Evolutionary conservation across 2,329 filamentous ascomycete genomes (phyloP).

Genomic region (Niveomyces coronatus): DNA sequence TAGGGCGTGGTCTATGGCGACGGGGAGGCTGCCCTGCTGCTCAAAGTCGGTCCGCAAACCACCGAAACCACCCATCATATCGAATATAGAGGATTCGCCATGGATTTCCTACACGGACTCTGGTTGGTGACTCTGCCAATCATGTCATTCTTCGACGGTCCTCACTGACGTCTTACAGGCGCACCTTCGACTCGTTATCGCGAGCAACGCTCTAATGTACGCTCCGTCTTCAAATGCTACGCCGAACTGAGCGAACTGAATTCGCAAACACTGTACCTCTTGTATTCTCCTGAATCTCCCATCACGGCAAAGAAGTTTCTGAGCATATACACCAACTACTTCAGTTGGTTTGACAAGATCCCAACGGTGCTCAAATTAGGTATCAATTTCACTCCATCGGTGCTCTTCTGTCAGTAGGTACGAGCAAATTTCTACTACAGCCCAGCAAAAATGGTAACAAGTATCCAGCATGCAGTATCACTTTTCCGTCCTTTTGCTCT

Average conservation of each 20-base stretch:
- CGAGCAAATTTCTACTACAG: not conserved
- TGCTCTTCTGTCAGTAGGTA: conserved; percentile 62
- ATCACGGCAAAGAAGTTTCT: conserved; percentile 55
- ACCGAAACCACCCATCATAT: conserved; percentile 49
- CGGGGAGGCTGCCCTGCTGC: conserved; percentile 49
- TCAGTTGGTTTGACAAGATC: conserved; percentile 61
- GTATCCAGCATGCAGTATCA: conserved; percentile 55
- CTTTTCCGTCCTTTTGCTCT: conserved; percentile 61
- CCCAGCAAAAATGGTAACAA: not conserved
- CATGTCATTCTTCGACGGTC: not conserved
- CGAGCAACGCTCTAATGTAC: conserved; percentile 56
- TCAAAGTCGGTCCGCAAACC: conserved; percentile 47
- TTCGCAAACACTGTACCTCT: conserved; percentile 58
- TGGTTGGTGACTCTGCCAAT: conserved; percentile 29
- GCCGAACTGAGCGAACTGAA: conserved; percentile 65
- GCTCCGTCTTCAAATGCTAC: conserved; percentile 58
- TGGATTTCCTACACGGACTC: conserved; percentile 51
- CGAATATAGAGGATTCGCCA: conserved; percentile 47
- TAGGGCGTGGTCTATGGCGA: conserved; percentile 56
- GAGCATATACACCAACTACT: conserved; percentile 55
- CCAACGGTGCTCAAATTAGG: conserved; percentile 54
- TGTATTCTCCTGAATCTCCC: conserved; percentile 59
- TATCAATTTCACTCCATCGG: conserved; percentile 61
- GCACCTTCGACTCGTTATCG: conserved; percentile 43
- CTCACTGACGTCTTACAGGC: conserved; percentile 23